A percentile compares a stretch with the other conserved stretches of the same genome.
Evolutionary conservation across 441 rosid species (phyloP).

Genomic region (Metrosideros polymorpha): DNA sequence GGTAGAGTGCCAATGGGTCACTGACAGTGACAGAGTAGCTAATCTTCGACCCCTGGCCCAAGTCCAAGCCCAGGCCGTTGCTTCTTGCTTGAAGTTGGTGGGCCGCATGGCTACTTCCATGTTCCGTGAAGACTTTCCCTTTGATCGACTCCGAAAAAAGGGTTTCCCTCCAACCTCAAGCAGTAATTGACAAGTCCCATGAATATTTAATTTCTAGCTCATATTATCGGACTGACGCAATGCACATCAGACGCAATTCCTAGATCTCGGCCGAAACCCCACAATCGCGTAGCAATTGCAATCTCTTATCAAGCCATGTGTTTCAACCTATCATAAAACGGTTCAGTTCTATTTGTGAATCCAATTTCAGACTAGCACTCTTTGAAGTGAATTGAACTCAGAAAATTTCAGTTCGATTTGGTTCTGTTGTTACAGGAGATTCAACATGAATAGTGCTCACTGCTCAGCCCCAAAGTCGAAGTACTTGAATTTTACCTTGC

Average conservation of each 20-base stretch:
- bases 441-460: not conserved
- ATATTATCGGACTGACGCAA: not conserved
- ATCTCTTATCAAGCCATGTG: not conserved
- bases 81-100: not conserved
- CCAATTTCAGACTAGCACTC: not conserved
- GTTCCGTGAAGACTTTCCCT: not conserved
- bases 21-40: fast-evolving
- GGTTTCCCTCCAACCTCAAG: not conserved
- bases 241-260: no score
- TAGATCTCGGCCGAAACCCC: not conserved
- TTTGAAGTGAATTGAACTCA: not conserved
- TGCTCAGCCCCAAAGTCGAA: not conserved
- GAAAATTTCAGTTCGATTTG: not conserved
- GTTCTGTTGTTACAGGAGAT: not conserved
- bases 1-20: not conserved
- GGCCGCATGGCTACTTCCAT: not conserved
- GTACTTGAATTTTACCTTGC: no score
- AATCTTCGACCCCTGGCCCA: not conserved
- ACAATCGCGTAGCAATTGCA: not conserved
- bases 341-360: not conserved
- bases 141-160: not conserved
- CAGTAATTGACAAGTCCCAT: not conserved
- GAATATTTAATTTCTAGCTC: not conserved
- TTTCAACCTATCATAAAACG: not conserved
- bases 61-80: not conserved